Percentiles rank a stretch among this genome's conserved stretches.
Evolutionary conservation across 2,329 filamentous ascomycete species (phyloP).

Genomic region (Colletotrichum tropicicola): DNA sequence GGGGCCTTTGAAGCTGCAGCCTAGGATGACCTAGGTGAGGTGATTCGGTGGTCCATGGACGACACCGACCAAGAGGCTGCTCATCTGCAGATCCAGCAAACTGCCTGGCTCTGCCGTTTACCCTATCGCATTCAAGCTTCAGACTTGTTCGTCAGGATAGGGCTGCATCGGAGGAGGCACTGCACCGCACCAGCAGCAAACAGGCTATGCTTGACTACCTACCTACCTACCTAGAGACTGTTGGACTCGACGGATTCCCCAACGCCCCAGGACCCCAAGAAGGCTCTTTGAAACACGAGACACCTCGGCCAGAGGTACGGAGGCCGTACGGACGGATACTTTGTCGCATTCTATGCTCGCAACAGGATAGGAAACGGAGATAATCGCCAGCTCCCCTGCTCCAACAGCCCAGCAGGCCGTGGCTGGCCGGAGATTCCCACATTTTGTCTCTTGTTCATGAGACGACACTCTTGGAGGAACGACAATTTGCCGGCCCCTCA

Average conservation of each 20-base stretch:
- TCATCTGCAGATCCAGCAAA: neutral
- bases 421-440: neutral
- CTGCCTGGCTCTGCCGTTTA: neutral
- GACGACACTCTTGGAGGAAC: neutral
- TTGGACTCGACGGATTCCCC: neutral
- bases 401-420: neutral
- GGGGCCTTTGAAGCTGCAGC: neutral
- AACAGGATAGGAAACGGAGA: constrained; percentile 15
- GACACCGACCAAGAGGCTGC: neutral
- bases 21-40: neutral
- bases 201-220: no score
- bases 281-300: neutral
- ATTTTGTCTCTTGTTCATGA: neutral
- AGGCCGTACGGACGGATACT: constrained; percentile 11
- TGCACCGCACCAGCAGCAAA: neutral
- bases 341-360: neutral
- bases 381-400: neutral
- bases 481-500: constrained; percentile 7
- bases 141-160: neutral
- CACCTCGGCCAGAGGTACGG: neutral
- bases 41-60: neutral
- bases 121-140: neutral
- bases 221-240: no score
- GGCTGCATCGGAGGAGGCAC: constrained; percentile 2
- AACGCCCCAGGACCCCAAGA: neutral